phyloP scores from a whole-genome alignment of 345 rosid species.

The Cardamine chenopodiifolia region DNA sequence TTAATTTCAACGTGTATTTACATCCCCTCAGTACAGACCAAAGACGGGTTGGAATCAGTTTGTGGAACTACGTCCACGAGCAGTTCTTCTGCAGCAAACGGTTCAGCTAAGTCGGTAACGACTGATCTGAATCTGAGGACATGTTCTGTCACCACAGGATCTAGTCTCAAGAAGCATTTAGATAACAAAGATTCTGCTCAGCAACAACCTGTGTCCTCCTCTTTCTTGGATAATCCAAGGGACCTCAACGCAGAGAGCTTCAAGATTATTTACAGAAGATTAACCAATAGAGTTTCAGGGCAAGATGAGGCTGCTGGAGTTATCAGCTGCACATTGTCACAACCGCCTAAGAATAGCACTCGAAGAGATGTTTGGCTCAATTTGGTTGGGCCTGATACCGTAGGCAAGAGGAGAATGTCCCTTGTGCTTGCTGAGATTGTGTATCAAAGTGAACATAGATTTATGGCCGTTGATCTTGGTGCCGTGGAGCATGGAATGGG shows the following conservation, averaged over 20 bases:
- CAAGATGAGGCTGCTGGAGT: slow-evolving; percentile 65
- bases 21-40: slow-evolving; percentile 71
- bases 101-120: slow-evolving; percentile 48
- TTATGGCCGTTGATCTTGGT: slow-evolving; percentile 60
- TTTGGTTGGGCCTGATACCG: slow-evolving; percentile 62
- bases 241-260: slow-evolving; percentile 42
- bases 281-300: slow-evolving; percentile 55
- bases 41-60: slow-evolving; percentile 43
- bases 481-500: slow-evolving; percentile 34
- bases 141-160: slow-evolving; percentile 43
- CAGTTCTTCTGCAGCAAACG: slow-evolving; percentile 30
- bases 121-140: slow-evolving; percentile 62
- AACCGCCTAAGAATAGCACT: slow-evolving; percentile 28
- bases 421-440: slow-evolving; percentile 60
- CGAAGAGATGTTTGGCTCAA: slow-evolving; percentile 71
- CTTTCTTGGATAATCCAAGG: slow-evolving; percentile 41
- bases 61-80: slow-evolving; percentile 17
- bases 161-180: slow-evolving; percentile 34
- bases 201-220: slow-evolving; percentile 47
- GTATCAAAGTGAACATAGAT: slow-evolving; percentile 53
- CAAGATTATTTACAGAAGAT: slow-evolving; percentile 56
- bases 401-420: slow-evolving; percentile 60
- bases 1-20: slow-evolving; percentile 48
- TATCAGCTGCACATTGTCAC: slow-evolving; percentile 48
- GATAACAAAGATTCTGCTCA: slow-evolving; percentile 33